A percentile compares a stretch with the other conserved stretches of the same genome.
phyloP scores from a whole-genome alignment of 495 filamentous ascomycete species.

The Diplogelasinospora grovesii region DNA sequence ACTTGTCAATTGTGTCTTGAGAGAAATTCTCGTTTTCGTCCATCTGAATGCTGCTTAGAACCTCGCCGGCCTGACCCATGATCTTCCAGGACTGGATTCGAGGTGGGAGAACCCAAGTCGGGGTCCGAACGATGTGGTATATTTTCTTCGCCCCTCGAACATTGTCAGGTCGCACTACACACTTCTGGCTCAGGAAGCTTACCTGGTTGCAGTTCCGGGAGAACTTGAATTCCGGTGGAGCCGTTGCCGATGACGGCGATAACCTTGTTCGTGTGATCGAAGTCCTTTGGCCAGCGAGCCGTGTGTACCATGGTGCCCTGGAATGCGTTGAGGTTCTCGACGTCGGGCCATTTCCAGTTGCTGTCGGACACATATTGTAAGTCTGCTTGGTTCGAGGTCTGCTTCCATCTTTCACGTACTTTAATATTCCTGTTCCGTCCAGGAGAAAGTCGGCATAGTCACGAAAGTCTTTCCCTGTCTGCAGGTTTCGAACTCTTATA shows the following conservation, averaged over 20 bases:
- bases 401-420: slow-evolving; percentile 30
- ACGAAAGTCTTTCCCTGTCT: slow-evolving; percentile 33
- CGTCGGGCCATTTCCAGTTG: slow-evolving; percentile 57
- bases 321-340: slow-evolving; percentile 41
- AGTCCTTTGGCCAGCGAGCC: slow-evolving; percentile 50
- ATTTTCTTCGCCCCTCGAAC: slow-evolving; percentile 36
- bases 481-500: slow-evolving; percentile 41
- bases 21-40: slow-evolving; percentile 35
- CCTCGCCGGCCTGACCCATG: slow-evolving; percentile 29
- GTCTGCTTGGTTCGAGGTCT: not conserved
- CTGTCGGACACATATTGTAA: slow-evolving; percentile 22
- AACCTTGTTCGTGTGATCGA: slow-evolving; percentile 50
- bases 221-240: slow-evolving; percentile 52
- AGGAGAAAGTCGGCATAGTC: slow-evolving; percentile 52
- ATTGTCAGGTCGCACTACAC: slow-evolving; percentile 26
- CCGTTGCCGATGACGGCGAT: slow-evolving; percentile 56
- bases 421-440: slow-evolving; percentile 53
- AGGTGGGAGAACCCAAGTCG: slow-evolving; percentile 61
- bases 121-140: slow-evolving; percentile 48
- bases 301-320: slow-evolving; percentile 52
- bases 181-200: slow-evolving; percentile 30
- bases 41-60: slow-evolving; percentile 19
- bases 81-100: slow-evolving; percentile 36
- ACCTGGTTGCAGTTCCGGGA: slow-evolving; percentile 54
- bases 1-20: slow-evolving; percentile 38